These are phyloP conservation scores for Xylaria longipes DNA, from an alignment of 495 filamentous ascomycete species.

Conservation along the genomic window DNA sequence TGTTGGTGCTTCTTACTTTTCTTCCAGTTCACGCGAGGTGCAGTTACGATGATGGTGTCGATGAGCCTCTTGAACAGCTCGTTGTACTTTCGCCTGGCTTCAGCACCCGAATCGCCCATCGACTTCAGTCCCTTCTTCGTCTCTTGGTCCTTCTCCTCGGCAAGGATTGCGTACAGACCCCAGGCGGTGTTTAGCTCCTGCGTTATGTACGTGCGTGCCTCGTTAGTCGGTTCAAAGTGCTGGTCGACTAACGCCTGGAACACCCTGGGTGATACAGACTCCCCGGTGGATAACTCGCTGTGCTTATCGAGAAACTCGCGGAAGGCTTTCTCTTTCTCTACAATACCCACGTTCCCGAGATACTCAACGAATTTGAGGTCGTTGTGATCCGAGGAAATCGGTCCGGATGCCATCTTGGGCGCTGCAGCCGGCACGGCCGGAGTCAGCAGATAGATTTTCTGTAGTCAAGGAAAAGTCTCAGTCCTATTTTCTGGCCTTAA, in stretches of 20 bases:
- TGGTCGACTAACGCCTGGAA: conserved; percentile 9
- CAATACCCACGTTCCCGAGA: background rate
- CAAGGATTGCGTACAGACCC: background rate
- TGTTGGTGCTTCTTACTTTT: background rate
- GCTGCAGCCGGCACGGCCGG: conserved; percentile 6
- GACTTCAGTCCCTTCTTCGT: background rate
- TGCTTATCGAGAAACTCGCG: background rate
- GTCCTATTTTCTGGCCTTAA: background rate
- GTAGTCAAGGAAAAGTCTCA: background rate
- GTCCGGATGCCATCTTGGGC: conserved; percentile 14
- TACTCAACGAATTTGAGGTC: background rate
- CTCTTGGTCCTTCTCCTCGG: background rate
- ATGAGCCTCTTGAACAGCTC: background rate
- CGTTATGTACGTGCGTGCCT: background rate
- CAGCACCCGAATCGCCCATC: background rate
- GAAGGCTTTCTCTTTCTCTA: background rate
- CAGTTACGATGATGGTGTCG: background rate
- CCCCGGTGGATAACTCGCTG: background rate
- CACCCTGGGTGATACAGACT: background rate
- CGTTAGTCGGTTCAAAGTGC: background rate
- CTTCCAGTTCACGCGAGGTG: conserved; percentile 8
- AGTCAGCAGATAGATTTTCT: background rate
- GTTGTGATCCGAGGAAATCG: background rate
- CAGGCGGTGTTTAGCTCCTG: background rate
- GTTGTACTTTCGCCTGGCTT: background rate